phyloP scores from a whole-genome alignment of 2,329 filamentous ascomycete genomes.

The Colletotrichum nymphaeae region DNA sequence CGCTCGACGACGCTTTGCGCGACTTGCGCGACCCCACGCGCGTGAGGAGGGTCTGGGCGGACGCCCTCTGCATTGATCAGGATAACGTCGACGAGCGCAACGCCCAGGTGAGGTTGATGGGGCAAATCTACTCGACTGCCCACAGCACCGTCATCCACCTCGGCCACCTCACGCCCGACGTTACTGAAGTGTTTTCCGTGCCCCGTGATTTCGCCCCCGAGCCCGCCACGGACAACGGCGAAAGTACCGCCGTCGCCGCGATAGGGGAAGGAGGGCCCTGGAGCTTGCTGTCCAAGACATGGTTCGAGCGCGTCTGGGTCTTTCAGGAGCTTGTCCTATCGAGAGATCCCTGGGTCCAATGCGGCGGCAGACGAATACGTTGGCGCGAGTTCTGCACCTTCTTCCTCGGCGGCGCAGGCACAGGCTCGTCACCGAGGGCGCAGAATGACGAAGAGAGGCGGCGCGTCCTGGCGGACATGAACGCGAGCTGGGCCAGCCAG shows the following conservation, averaged over 20 bases:
- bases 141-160: constrained; percentile 25
- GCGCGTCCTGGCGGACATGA: constrained; percentile 11
- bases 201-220: neutral
- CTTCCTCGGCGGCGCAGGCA: neutral
- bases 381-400: constrained; percentile 7
- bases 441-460: neutral
- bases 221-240: neutral
- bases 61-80: constrained; percentile 48
- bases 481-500: neutral
- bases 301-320: constrained; percentile 34
- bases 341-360: constrained; percentile 39
- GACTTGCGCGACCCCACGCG: constrained; percentile 52
- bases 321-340: constrained; percentile 44
- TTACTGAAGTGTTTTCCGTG: neutral
- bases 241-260: neutral
- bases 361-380: constrained; percentile 27
- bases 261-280: constrained; percentile 1
- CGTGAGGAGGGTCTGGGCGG: constrained; percentile 41
- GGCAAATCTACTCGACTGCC: constrained; percentile 41
- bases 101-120: constrained; percentile 44
- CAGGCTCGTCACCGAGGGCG: neutral
- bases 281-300: neutral
- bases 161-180: neutral
- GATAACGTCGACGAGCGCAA: constrained; percentile 39
- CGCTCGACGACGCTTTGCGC: constrained; percentile 43